Conservation (phyloP, 164 flowering plant species). For the Liquidambar formosana region DNA sequence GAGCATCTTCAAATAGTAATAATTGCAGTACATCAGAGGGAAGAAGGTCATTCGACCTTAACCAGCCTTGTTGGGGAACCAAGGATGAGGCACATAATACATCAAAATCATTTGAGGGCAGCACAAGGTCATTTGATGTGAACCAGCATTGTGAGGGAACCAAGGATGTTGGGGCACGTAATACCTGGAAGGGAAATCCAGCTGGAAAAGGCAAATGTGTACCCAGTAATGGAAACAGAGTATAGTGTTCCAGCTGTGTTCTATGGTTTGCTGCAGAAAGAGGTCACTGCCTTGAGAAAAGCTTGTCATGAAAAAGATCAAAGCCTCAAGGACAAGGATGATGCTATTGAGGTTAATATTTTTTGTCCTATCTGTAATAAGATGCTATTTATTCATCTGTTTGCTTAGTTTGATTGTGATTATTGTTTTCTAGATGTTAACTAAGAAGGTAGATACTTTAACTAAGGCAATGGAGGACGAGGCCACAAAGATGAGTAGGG, state of each 20-base stretch:
- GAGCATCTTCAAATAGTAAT: constrained; percentile 51
- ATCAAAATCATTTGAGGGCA: constrained; percentile 98
- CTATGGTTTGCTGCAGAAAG: constrained; percentile 91
- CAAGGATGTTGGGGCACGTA: constrained; percentile 51
- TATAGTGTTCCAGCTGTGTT: constrained; percentile 76
- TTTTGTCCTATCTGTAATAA: background rate
- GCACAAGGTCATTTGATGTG: constrained; percentile 80
- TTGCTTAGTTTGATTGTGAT: background rate
- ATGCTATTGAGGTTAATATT: constrained; percentile 87
- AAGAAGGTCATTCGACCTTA: no score
- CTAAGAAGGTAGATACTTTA: constrained; percentile 94
- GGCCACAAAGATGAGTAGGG: constrained; percentile 98
- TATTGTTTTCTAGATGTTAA: constrained; percentile 61
- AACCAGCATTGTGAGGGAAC: constrained; percentile 56
- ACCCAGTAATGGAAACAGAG: constrained; percentile 49
- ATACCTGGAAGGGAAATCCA: constrained; percentile 56
- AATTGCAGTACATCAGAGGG: constrained; percentile 65
- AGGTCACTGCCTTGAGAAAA: constrained; percentile 86
- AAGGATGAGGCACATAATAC: no score
- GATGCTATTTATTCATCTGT: background rate
- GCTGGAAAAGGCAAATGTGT: constrained; percentile 73
- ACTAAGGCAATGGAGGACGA: constrained; percentile 98
- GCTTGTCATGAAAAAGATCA: constrained; percentile 95
- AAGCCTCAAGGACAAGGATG: constrained; percentile 97
- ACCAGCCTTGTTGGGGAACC: no score